Conservation (phyloP, 805 yeast genomes). For the Starmerella riodocensis region DNA sequence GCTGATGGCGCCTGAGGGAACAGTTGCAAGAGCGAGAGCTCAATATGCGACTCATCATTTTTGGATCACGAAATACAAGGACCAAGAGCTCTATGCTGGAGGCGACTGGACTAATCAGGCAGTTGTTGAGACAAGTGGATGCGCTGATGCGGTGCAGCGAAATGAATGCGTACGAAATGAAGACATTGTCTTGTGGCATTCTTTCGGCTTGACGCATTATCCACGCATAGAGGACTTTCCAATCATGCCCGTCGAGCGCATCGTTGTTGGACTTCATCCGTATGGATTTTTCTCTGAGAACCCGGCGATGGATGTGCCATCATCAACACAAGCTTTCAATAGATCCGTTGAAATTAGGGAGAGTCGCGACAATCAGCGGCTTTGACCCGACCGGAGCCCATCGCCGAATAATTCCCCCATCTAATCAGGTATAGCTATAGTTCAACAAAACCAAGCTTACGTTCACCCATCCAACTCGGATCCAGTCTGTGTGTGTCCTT, state of each 20-base stretch:
- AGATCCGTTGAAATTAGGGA: slow-evolving; percentile 33
- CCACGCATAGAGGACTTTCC: slow-evolving; percentile 81
- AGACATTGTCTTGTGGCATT: slow-evolving; percentile 68
- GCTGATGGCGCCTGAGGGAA: slow-evolving; percentile 50
- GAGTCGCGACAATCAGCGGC: slow-evolving; percentile 18
- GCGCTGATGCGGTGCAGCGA: slow-evolving; percentile 19
- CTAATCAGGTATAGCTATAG: too few species aligned
- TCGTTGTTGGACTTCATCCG: slow-evolving; percentile 53
- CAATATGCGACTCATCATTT: slow-evolving; percentile 60
- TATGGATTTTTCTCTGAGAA: slow-evolving; percentile 63
- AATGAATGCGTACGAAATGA: slow-evolving; percentile 53
- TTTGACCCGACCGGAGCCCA: too few species aligned
- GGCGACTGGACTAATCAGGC: slow-evolving; percentile 82
- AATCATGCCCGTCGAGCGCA: slow-evolving; percentile 72
- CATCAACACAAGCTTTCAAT: slow-evolving; percentile 51
- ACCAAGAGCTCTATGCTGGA: slow-evolving; percentile 59
- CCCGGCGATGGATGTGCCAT: slow-evolving; percentile 69
- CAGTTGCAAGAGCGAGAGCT: slow-evolving; percentile 58
- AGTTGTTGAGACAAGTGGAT: slow-evolving; percentile 41
- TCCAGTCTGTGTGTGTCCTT: too few species aligned
- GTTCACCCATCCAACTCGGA: too few species aligned
- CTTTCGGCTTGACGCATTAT: slow-evolving; percentile 66
- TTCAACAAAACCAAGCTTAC: too few species aligned
- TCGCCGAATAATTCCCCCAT: too few species aligned
- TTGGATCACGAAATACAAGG: slow-evolving; percentile 69